phyloP scores from a whole-genome alignment of 2,329 filamentous ascomycete species.

The Zalaria sp. region DNA sequence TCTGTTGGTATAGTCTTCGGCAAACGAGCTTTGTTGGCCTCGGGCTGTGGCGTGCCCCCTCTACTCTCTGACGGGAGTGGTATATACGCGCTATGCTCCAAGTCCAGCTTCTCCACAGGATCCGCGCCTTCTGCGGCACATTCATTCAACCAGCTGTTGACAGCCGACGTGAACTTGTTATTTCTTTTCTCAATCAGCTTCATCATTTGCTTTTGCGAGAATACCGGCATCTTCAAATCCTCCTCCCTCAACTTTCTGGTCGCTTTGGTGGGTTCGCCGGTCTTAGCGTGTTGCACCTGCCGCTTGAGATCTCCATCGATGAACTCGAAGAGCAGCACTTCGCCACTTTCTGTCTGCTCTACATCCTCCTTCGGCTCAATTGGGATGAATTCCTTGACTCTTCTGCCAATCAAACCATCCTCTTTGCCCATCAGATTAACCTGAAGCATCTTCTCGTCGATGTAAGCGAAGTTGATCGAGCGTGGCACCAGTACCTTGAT shows the following conservation, averaged over 20 bases:
- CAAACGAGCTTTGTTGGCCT: slow-evolving; percentile 27
- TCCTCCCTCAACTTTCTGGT: slow-evolving; percentile 59
- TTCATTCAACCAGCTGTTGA: slow-evolving; percentile 62
- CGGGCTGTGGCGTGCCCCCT: slow-evolving; percentile 25
- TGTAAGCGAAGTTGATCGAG: slow-evolving; percentile 70
- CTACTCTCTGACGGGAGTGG: slow-evolving; percentile 42
- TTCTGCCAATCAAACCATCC: slow-evolving; percentile 46
- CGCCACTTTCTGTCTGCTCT: slow-evolving; percentile 25
- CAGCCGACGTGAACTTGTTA: slow-evolving; percentile 61
- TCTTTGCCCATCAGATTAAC: slow-evolving; percentile 63
- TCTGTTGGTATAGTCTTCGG: slow-evolving; percentile 66
- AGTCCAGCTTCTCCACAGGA: slow-evolving; percentile 50
- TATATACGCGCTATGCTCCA: slow-evolving; percentile 45
- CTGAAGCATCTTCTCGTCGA: slow-evolving; percentile 72
- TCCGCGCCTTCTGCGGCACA: slow-evolving; percentile 53
- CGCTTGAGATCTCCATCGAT: slow-evolving; percentile 81
- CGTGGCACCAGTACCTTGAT: slow-evolving; percentile 66
- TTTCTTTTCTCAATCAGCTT: slow-evolving; percentile 82
- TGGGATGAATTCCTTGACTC: slow-evolving; percentile 34
- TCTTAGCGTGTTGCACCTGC: slow-evolving; percentile 58
- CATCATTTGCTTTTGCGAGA: slow-evolving; percentile 84
- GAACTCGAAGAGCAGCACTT: slow-evolving; percentile 84
- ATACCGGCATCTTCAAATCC: slow-evolving; percentile 80
- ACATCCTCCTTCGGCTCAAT: slow-evolving; percentile 19
- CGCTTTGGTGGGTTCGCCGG: slow-evolving; percentile 56